Percentiles rank a stretch among this genome's conserved stretches.
phyloP scores from a whole-genome alignment of 2,329 filamentous ascomycete genomes.

The Zalaria obscura region DNA sequence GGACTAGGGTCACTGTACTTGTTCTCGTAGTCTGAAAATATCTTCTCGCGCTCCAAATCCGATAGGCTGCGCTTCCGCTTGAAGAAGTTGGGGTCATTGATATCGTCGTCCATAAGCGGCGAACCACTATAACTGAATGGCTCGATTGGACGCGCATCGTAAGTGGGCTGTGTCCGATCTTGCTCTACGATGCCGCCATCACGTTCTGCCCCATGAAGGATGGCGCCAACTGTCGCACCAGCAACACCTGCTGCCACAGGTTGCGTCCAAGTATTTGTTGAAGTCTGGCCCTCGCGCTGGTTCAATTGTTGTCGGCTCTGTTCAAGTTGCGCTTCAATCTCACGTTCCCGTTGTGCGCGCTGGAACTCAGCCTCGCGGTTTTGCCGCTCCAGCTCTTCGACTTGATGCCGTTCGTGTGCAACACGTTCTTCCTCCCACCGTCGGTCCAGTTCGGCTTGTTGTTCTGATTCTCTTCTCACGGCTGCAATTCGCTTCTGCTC shows the following conservation, averaged over 20 bases:
- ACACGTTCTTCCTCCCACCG: conserved; percentile 11
- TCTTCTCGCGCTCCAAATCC: conserved; percentile 16
- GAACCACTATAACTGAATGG: conserved; percentile 20
- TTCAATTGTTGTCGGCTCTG: not conserved
- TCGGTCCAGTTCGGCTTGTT: conserved; percentile 7
- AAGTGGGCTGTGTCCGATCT: not conserved
- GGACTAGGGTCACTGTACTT: conserved; percentile 23
- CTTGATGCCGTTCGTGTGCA: conserved; percentile 9
- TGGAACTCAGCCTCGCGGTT: conserved; percentile 4
- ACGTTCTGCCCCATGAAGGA: conserved; percentile 12
- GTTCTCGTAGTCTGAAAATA: conserved; percentile 28
- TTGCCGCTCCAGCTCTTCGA: conserved; percentile 4
- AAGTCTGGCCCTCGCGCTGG: not conserved
- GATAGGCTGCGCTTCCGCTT: conserved; percentile 17
- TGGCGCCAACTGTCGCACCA: conserved; percentile 15
- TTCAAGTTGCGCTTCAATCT: conserved; percentile 7
- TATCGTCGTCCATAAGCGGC: conserved; percentile 28
- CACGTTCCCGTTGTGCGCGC: conserved; percentile 10
- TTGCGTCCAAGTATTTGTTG: conserved; percentile 16
- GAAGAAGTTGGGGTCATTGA: conserved; percentile 32
- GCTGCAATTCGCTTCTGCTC: conserved; percentile 1
- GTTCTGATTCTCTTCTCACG: conserved; percentile 6
- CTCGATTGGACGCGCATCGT: conserved; percentile 10
- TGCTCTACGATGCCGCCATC: conserved; percentile 1
- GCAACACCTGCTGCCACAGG: conserved; percentile 21